Evolutionary conservation across 305 asterid genomes (phyloP), one percentile per base, ranked within the genome.

Genomic region (Fraxinus platypoda): DNA sequence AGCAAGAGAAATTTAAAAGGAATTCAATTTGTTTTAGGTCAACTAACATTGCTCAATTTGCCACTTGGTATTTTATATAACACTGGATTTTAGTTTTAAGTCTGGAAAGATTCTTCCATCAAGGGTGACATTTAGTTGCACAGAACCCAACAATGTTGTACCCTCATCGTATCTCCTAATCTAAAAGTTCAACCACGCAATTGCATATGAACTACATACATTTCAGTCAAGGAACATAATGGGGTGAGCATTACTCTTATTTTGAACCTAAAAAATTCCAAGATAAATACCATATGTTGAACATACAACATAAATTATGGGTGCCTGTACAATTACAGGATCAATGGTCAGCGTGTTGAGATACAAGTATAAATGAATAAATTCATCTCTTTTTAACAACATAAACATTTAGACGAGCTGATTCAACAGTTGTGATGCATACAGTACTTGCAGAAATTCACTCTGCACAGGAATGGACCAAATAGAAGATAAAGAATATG

Each of bases 1-100:
- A 77, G 12, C 41, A 49, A 70, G 71, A 78, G 80, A 78, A 52
- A 28, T 71, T 72, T 43, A 34, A 71, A 74, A 82, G 62, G 23
- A 71, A 70, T 64, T 71, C 8, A 70, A 17, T 70, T 26, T 62
- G 71, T 25, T 70, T 70, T 31, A 70, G 41, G 31, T 70, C 75
- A 70, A 28, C 23, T 17, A 13, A n/a, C 75, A 30, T 31, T 30
- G 75, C 31, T 28, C 41, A 31, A 31, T 70, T 70, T 70, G 41
- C 23, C 75, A 30, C 43, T 15, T 13, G 43, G 31, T 70, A 28
- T 28, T 66, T 28, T 26, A 26, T 9, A 26, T 11, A 12, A 9
- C 33, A 25, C 17, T 26, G 4, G 41, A 70, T 15, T 68, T 28
- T 12, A 70, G 37, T 31, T 70, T 30, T 23, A 26, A 26, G 74